phyloP scores from a whole-genome alignment of 148 eudicot genomes.

The Vaccinium darrowii region DNA sequence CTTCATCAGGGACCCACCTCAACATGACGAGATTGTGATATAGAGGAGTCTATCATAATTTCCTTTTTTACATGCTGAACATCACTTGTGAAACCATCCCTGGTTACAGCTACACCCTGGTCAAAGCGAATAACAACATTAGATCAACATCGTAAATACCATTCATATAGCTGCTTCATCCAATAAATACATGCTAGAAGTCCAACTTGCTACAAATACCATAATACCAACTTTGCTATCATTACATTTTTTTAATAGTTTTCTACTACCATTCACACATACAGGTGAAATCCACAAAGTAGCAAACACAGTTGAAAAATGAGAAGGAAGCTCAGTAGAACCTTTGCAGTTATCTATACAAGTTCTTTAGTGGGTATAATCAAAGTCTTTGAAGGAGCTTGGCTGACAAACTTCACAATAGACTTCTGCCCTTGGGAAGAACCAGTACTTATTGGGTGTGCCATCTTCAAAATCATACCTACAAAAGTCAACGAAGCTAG shows the following conservation, averaged over 20 bases:
- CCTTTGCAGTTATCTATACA: conserved; percentile 84
- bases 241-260: background rate
- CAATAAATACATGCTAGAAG: background rate
- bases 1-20: conserved; percentile 86
- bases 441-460: conserved; percentile 54
- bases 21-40: conserved; percentile 73
- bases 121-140: conserved; percentile 19
- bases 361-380: conserved; percentile 21
- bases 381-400: conserved; percentile 62
- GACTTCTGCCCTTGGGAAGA: conserved; percentile 54
- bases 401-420: conserved; percentile 44
- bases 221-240: background rate
- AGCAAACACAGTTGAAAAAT: background rate
- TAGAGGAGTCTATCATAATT: conserved; percentile 78
- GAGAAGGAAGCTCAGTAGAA: conserved; percentile 18
- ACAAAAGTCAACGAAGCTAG: conserved; percentile 19
- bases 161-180: background rate
- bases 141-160: background rate
- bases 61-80: conserved; percentile 57
- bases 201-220: background rate
- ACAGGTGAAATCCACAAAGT: background rate
- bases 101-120: conserved; percentile 75
- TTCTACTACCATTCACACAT: background rate
- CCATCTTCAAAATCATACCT: conserved; percentile 92
- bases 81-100: conserved; percentile 62